Conservation (phyloP, 306 rosid species). For the Ceratonia siliqua region DNA sequence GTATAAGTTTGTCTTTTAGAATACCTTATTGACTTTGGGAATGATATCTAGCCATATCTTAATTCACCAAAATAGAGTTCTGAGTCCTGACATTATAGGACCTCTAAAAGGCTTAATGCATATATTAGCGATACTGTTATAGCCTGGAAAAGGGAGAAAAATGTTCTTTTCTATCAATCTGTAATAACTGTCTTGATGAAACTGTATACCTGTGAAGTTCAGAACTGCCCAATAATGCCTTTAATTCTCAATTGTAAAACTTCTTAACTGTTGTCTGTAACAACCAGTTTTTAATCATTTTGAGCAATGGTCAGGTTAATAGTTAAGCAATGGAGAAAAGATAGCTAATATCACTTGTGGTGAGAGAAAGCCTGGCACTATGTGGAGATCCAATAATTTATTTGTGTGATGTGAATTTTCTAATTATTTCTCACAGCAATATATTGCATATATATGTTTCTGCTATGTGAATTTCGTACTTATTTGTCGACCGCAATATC, state of each 20-base stretch:
- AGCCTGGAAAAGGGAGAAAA: background rate
- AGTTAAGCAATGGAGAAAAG: background rate
- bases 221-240: background rate
- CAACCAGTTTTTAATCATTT: background rate
- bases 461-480: background rate
- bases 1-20: background rate
- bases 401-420: conserved; percentile 1
- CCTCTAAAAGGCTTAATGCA: background rate
- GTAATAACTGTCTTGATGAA: background rate
- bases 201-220: background rate
- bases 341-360: background rate
- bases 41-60: background rate
- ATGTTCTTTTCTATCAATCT: background rate
- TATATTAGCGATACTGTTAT: background rate
- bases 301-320: background rate
- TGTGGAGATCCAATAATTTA: background rate
- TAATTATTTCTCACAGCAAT: conserved; percentile 12
- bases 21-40: background rate
- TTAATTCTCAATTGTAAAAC: background rate
- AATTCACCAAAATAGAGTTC: background rate
- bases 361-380: background rate
- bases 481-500: conserved; percentile 14
- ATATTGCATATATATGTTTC: conserved; percentile 1
- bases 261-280: background rate
- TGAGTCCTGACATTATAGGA: background rate